Evolutionary conservation across 176 grass and related monocot genomes (phyloP).

Genomic region (Pharus latifolius): DNA sequence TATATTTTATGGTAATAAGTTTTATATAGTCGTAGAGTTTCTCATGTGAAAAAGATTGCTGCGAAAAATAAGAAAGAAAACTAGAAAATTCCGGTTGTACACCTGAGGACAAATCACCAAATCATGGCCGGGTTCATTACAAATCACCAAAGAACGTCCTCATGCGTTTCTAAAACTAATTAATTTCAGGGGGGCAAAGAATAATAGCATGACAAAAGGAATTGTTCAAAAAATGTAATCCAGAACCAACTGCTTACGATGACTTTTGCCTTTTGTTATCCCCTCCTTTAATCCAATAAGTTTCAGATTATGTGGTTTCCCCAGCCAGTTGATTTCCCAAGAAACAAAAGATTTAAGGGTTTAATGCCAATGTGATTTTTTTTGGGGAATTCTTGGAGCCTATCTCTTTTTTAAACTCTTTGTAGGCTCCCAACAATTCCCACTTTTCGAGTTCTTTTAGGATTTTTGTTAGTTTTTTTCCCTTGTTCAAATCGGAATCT

Average conservation of each 20-base stretch:
- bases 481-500: not conserved
- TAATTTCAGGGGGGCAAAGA: not conserved
- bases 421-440: not conserved
- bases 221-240: not conserved
- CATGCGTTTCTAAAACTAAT: too few relatives aligned
- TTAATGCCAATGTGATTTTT: not conserved
- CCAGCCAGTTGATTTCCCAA: not conserved
- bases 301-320: too few relatives aligned
- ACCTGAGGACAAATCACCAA: too few relatives aligned
- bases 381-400: not conserved
- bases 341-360: not conserved
- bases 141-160: too few relatives aligned
- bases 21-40: too few relatives aligned
- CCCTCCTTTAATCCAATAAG: not conserved
- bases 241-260: not conserved
- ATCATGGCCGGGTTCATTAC: too few relatives aligned
- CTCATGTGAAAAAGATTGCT: too few relatives aligned
- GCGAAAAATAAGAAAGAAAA: too few relatives aligned
- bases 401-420: constrained; percentile 6
- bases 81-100: too few relatives aligned
- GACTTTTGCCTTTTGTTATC: not conserved
- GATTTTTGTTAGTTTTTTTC: constrained; percentile 13
- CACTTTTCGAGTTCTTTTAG: not conserved
- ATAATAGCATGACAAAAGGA: not conserved
- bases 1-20: too few relatives aligned